These are phyloP conservation scores for Microdochium nivale DNA, from an alignment of 2,329 filamentous ascomycete species.

Conservation along the genomic window DNA sequence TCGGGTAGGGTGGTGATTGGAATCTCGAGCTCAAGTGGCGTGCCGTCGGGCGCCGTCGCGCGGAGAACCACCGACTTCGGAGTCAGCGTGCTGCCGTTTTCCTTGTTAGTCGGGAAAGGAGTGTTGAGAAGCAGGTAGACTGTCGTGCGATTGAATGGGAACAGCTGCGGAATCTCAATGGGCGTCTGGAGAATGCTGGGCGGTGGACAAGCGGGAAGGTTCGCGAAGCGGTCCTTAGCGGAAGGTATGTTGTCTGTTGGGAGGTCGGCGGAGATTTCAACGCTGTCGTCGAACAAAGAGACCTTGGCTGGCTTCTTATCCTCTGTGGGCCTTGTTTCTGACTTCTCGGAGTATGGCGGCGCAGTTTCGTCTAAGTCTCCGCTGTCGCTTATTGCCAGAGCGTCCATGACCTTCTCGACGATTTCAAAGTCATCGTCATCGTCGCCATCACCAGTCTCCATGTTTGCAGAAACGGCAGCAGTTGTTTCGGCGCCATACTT, in stretches of 20 bases:
- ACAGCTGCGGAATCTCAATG: slow-evolving; percentile 53
- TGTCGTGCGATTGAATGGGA: slow-evolving; percentile 55
- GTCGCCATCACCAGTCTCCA: not conserved
- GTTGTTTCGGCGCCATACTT: slow-evolving; percentile 34
- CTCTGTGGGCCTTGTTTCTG: slow-evolving; percentile 2
- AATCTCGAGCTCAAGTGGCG: slow-evolving; percentile 53
- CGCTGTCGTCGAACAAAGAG: slow-evolving; percentile 10
- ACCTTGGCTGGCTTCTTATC: not conserved
- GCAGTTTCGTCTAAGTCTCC: slow-evolving; percentile 18
- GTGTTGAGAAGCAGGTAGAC: slow-evolving; percentile 51
- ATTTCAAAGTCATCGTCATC: slow-evolving; percentile 51
- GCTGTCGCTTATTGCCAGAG: slow-evolving; percentile 33
- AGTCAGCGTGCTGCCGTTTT: slow-evolving; percentile 28
- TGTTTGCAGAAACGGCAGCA: slow-evolving; percentile 1
- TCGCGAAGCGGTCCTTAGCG: slow-evolving; percentile 27
- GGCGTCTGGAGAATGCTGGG: slow-evolving; percentile 60
- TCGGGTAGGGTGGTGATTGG: slow-evolving; percentile 42
- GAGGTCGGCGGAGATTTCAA: slow-evolving; percentile 9
- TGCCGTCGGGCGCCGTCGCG: slow-evolving; percentile 44
- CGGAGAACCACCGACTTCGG: slow-evolving; percentile 46
- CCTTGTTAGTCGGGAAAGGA: slow-evolving; percentile 33
- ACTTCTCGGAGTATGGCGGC: slow-evolving; percentile 6
- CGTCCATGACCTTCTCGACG: slow-evolving; percentile 53
- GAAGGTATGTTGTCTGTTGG: slow-evolving; percentile 14
- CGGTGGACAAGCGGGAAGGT: slow-evolving; percentile 40